Base-by-base conservation (phyloP, 768 basidiomycete species). In the Xerocomus spinulosus region DNA sequence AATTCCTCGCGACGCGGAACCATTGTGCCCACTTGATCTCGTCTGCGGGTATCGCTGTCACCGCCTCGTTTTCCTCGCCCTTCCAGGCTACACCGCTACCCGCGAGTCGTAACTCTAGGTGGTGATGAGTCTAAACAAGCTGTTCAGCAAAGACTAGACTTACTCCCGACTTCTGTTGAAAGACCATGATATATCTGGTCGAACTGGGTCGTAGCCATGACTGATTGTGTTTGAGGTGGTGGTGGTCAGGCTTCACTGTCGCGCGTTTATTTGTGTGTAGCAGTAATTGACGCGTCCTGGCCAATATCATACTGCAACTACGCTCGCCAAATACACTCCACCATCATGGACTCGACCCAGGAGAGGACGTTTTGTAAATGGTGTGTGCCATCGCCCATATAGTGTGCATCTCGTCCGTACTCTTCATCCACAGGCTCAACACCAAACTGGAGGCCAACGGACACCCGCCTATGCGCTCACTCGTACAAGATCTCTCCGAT, bases 71-170 rank as follows among this genome's bases (percentile, higher is more conserved):
- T 15, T 89, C 87, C 39, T 80, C 78, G 35, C 81, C 86, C 53
- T 85, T 97, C 96, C 96, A 98, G 5, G 92, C 96, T 74, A 98
- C 84, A 37, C 96, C 96, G 56, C 84, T 88, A 39, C 76, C 62
- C 10, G 92, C 93, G 57, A 99, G 76, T 55, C 96, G 92, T 52
- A 98, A 76, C 72, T 90, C 88, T 91, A 56, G 13, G n/a, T 29
- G 28, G 29, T 8, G 40, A 33, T 62, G 36, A 49, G 45, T 9
- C 9, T 21, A 26, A 24, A 18, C 9, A 41, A 2, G 32, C 25
- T 0, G 30, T 15, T 25, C 5, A 4, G 13, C 9, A 25, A 23
- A 21, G 38, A 40, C 18, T 20, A 21, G 24, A 83, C 93, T 67
- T 60, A 96, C 93, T 94, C 59, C 93, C 93, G 39, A 81, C 62